Conservation (phyloP, 2,329 filamentous ascomycete genomes). For the Neofusicoccum ribis region DNA sequence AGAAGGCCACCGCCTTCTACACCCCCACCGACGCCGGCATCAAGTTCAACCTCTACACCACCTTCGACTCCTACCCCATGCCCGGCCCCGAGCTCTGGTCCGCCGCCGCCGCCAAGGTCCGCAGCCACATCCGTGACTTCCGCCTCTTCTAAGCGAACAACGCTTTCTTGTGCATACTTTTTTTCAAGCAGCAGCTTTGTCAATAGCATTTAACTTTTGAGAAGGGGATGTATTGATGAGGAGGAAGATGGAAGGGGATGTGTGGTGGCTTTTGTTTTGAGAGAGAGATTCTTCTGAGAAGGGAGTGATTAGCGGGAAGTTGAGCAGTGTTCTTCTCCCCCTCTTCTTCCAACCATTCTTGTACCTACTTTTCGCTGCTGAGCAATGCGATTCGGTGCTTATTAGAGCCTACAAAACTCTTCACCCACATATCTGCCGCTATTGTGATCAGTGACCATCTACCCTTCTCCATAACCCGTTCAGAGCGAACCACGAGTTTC, state of each 20-base stretch:
- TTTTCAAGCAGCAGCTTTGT: not conserved
- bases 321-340: not conserved
- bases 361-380: constrained; percentile 15
- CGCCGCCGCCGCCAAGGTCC: constrained; percentile 19
- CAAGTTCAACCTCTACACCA: constrained; percentile 37
- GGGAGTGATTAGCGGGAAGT: not conserved
- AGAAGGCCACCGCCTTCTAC: constrained; percentile 44
- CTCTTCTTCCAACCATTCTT: not conserved
- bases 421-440: no score
- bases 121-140: constrained; percentile 31
- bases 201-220: not conserved
- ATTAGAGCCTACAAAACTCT: not conserved
- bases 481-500: not conserved
- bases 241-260: not conserved
- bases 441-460: not conserved
- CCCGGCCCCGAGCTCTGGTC: constrained; percentile 39
- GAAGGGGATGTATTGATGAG: not conserved
- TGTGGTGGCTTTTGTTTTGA: not conserved
- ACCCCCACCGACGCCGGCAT: constrained; percentile 45
- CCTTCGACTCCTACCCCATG: constrained; percentile 33
- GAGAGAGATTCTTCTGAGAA: not conserved
- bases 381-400: constrained; percentile 14
- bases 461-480: no score
- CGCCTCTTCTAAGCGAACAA: not conserved
- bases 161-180: not conserved